These are phyloP conservation scores for Thielaviopsis cerberus DNA, from an alignment of 2,329 filamentous ascomycete genomes.

Conservation along the genomic window DNA sequence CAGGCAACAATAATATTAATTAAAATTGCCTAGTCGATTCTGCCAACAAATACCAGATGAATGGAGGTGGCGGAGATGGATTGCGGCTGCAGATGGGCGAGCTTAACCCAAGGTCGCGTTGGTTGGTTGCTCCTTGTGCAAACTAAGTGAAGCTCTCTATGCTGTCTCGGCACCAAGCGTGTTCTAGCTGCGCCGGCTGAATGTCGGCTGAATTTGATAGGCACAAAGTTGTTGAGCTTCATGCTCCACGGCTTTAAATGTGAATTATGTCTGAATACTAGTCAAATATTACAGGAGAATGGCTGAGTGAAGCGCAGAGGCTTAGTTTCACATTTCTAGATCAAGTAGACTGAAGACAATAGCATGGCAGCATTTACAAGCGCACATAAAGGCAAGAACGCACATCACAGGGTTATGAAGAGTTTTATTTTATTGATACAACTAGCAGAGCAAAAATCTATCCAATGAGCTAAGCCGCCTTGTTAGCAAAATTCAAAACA, in stretches of 20 bases:
- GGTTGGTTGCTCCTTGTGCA: background rate
- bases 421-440: background rate
- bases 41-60: background rate
- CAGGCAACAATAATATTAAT: background rate
- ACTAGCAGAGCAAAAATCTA: background rate
- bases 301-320: too few relatives aligned
- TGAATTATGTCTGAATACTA: conserved; percentile 79
- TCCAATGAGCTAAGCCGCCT: background rate
- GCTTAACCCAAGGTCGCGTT: background rate
- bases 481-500: background rate
- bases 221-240: background rate
- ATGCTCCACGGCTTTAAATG: too few relatives aligned
- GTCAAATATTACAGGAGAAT: conserved; percentile 61
- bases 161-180: background rate
- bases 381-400: too few relatives aligned
- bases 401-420: too few relatives aligned
- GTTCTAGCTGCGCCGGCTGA: conserved; percentile 10
- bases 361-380: too few relatives aligned
- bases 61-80: background rate
- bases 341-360: too few relatives aligned
- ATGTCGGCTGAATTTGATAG: background rate
- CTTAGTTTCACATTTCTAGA: too few relatives aligned
- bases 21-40: background rate
- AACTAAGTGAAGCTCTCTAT: background rate
- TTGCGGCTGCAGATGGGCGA: background rate